These are phyloP conservation scores for Rhizopogon vesiculosus DNA, from an alignment of 768 basidiomycete species.

Conservation along the genomic window DNA sequence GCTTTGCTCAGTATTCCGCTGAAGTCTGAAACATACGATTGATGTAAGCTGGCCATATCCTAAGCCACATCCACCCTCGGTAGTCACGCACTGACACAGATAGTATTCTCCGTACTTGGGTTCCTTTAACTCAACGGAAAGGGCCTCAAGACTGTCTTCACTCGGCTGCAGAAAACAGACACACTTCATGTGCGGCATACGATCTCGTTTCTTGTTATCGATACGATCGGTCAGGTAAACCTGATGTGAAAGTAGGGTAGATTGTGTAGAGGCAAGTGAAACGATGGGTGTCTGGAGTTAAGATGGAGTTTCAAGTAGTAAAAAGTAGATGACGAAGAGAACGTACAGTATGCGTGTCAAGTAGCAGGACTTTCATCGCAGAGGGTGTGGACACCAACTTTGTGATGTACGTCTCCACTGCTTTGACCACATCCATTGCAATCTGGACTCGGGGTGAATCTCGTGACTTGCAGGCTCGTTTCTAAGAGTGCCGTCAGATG, in stretches of 20 bases:
- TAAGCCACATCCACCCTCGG: slow-evolving; percentile 20
- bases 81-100: slow-evolving; percentile 92
- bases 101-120: slow-evolving; percentile 98
- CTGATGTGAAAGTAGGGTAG: slow-evolving; percentile 88
- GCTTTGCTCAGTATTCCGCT: slow-evolving; percentile 90
- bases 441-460: no score
- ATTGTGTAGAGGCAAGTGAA: slow-evolving; percentile 91
- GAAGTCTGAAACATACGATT: slow-evolving; percentile 59
- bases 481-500: not conserved
- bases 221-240: slow-evolving; percentile 98
- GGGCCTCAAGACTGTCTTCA: slow-evolving; percentile 76
- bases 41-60: slow-evolving; percentile 13
- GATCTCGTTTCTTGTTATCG: slow-evolving; percentile 87
- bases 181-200: slow-evolving; percentile 96
- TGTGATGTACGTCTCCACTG: slow-evolving; percentile 88
- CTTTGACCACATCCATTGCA: slow-evolving; percentile 91
- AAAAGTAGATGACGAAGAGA: not conserved
- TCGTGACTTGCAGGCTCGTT: not conserved
- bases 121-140: slow-evolving; percentile 79
- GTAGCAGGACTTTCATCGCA: slow-evolving; percentile 92
- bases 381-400: slow-evolving; percentile 83
- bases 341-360: slow-evolving; percentile 90
- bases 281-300: slow-evolving; percentile 85
- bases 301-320: not conserved
- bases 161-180: slow-evolving; percentile 87